These are phyloP conservation scores for Pugionium cornutum DNA, from an alignment of 345 rosid genomes.

Conservation along the genomic window DNA sequence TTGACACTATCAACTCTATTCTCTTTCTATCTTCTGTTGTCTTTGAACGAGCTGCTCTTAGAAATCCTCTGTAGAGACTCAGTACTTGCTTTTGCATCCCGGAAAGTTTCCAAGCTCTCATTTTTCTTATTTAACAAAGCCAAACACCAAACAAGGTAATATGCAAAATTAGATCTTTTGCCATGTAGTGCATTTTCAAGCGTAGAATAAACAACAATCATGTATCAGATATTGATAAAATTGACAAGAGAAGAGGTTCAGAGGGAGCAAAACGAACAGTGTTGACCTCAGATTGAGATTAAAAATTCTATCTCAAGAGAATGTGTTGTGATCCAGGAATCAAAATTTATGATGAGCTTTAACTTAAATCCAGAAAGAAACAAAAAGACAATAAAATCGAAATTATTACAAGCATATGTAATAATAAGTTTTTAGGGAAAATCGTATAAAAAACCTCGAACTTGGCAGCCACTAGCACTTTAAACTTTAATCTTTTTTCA, in stretches of 20 bases:
- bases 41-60: slow-evolving; percentile 78
- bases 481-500: too few relatives aligned
- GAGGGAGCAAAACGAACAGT: background rate
- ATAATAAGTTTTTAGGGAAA: too few relatives aligned
- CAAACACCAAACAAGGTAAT: slow-evolving; percentile 1
- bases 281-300: background rate
- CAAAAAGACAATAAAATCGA: too few relatives aligned
- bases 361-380: too few relatives aligned
- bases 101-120: slow-evolving; percentile 56
- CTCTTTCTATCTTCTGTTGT: slow-evolving; percentile 53
- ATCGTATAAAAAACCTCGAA: too few relatives aligned
- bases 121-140: slow-evolving; percentile 17
- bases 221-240: too few relatives aligned
- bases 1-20: slow-evolving; percentile 64
- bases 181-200: background rate
- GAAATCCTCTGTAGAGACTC: slow-evolving; percentile 73
- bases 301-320: background rate
- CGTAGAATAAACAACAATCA: background rate
- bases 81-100: slow-evolving; percentile 92
- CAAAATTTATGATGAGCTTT: background rate
- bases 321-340: background rate
- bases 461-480: too few relatives aligned
- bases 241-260: background rate
- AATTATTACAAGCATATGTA: too few relatives aligned
- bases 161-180: background rate